These are phyloP conservation scores for Penicillium sp. DNA, from an alignment of 2,329 filamentous ascomycete genomes.

Conservation along the genomic window DNA sequence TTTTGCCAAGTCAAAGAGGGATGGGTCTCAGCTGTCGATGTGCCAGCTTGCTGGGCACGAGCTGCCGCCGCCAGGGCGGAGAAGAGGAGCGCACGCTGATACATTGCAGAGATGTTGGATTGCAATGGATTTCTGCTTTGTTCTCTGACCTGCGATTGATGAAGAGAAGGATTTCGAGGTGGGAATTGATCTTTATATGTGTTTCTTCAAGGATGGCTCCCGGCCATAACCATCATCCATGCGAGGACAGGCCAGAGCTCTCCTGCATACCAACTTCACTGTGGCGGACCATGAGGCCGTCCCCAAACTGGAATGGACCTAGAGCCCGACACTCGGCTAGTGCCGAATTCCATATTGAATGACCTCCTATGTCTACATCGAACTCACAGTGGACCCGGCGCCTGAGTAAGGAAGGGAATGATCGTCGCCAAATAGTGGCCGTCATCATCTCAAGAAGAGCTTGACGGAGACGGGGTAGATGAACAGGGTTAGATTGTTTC, in stretches of 20 bases:
- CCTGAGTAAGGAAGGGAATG: conserved; percentile 18
- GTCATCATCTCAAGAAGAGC: conserved; percentile 2
- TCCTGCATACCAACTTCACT: conserved; percentile 8
- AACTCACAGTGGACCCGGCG: conserved; percentile 15
- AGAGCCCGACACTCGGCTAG: conserved; percentile 9
- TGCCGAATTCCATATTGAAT: conserved; percentile 14
- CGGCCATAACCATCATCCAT: conserved; percentile 3
- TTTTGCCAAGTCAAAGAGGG: conserved; percentile 53
- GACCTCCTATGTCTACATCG: conserved; percentile 13
- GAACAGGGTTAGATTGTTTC: conserved; percentile 9
- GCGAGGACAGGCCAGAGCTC: conserved; percentile 3
- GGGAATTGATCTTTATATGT: conserved; percentile 22
- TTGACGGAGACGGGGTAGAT: conserved; percentile 6
- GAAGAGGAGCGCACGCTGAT: conserved; percentile 32
- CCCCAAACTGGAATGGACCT: conserved; percentile 14
- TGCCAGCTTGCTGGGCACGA: conserved; percentile 34
- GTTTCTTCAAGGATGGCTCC: background rate
- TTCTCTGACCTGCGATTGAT: conserved; percentile 30
- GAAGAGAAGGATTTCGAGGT: conserved; percentile 5
- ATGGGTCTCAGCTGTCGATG: conserved; percentile 38
- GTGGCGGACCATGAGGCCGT: conserved; percentile 19
- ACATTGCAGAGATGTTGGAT: conserved; percentile 22
- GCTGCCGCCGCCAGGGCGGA: conserved; percentile 26
- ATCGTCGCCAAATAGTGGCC: conserved; percentile 10
- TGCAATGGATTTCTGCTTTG: conserved; percentile 2